Percentiles rank a stretch among this genome's conserved stretches.
These are phyloP conservation scores for Cytospora paraplurivora DNA, from an alignment of 2,329 filamentous ascomycete genomes.

Conservation along the genomic window DNA sequence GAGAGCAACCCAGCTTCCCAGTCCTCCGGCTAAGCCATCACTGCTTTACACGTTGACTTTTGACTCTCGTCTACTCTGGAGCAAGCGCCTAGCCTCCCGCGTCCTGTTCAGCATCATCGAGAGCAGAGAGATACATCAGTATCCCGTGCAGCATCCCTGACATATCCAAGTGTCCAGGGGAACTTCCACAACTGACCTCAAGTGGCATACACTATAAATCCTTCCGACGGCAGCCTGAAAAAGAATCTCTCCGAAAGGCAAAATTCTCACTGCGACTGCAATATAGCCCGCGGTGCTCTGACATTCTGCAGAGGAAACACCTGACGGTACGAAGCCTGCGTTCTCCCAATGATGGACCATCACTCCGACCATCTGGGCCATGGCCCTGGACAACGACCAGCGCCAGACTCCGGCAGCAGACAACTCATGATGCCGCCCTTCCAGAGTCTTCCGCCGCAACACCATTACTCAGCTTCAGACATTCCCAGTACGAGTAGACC, in stretches of 20 bases:
- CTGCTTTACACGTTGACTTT: slow-evolving; percentile 1
- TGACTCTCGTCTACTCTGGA: neutral
- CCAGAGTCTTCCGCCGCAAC: slow-evolving; percentile 52
- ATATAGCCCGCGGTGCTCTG: slow-evolving; percentile 1
- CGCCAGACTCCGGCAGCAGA: slow-evolving; percentile 21
- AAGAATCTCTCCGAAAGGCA: neutral
- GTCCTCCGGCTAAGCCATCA: neutral
- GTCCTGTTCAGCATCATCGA: neutral
- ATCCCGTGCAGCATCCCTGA: neutral
- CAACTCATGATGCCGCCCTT: slow-evolving; percentile 30
- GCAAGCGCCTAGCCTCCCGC: neutral
- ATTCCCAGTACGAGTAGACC: slow-evolving; percentile 48
- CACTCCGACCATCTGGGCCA: slow-evolving; percentile 28
- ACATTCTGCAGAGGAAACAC: slow-evolving; percentile 4
- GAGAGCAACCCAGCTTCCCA: neutral
- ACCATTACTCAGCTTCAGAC: slow-evolving; percentile 49
- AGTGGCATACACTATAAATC: neutral
- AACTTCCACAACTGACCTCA: neutral
- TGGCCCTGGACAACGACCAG: slow-evolving; percentile 20
- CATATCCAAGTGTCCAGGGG: neutral
- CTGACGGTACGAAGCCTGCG: neutral
- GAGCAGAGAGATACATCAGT: slow-evolving; percentile 4
- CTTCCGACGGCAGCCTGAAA: neutral
- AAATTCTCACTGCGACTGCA: neutral
- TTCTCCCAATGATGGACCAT: slow-evolving; percentile 25